Conservation (phyloP, 352 stramenopile species). For the Phytophthora parvispora region DNA sequence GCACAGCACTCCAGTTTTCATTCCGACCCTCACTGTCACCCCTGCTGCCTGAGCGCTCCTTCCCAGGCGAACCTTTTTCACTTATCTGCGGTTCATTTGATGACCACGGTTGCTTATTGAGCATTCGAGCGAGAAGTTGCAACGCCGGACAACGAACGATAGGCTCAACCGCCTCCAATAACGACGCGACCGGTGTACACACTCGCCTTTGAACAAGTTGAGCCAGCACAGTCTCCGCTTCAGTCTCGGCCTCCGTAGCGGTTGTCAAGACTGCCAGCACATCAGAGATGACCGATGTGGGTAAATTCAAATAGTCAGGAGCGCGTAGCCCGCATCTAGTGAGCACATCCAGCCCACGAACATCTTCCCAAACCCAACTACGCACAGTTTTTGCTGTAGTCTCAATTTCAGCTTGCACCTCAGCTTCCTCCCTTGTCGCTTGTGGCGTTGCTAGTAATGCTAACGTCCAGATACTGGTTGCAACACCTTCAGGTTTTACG, state of each 20-base stretch:
- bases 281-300: slow-evolving; percentile 48
- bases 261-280: slow-evolving; percentile 52
- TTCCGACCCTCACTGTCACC: neutral
- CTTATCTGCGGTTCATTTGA: slow-evolving; percentile 11
- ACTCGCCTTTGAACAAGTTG: slow-evolving; percentile 51
- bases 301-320: slow-evolving; percentile 39
- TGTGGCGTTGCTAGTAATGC: slow-evolving; percentile 46
- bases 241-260: slow-evolving; percentile 15
- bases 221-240: slow-evolving; percentile 21
- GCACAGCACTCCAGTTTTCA: slow-evolving; percentile 53
- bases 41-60: neutral
- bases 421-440: neutral
- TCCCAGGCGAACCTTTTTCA: neutral
- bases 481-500: slow-evolving; percentile 43
- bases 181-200: slow-evolving; percentile 43
- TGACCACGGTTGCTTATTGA: slow-evolving; percentile 33
- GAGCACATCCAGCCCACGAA: slow-evolving; percentile 45
- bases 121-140: slow-evolving; percentile 51
- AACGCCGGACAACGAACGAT: slow-evolving; percentile 56
- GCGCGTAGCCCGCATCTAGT: slow-evolving; percentile 43
- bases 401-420: slow-evolving; percentile 9
- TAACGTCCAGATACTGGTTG: slow-evolving; percentile 54
- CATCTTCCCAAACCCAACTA: slow-evolving; percentile 44
- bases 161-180: slow-evolving; percentile 69
- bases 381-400: slow-evolving; percentile 15